Conservation (phyloP, 2,329 filamentous ascomycete genomes). For the Penicillium sp. region DNA sequence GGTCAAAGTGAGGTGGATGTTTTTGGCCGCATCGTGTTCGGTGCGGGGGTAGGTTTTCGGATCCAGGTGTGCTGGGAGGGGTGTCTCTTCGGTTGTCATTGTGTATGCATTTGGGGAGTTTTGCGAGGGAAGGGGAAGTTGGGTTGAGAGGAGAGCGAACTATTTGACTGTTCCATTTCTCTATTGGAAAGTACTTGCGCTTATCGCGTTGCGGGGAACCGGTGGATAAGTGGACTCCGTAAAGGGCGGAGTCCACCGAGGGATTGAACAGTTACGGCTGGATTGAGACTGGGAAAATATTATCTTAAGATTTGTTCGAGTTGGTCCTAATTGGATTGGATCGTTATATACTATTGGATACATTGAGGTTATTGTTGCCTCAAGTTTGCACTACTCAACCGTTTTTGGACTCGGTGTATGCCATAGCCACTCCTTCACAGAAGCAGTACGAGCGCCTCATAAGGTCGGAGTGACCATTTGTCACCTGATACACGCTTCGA, state of each 20-base stretch:
- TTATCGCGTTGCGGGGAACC: conserved; percentile 30
- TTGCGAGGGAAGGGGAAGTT: not conserved
- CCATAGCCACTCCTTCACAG: conserved; percentile 22
- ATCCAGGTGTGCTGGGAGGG: conserved; percentile 39
- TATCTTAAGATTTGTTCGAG: no score
- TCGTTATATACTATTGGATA: not conserved
- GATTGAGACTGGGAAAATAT: not conserved
- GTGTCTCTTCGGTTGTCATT: conserved; percentile 18
- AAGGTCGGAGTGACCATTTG: conserved; percentile 39
- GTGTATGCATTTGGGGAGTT: conserved; percentile 4
- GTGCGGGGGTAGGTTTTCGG: conserved; percentile 47
- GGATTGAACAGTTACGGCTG: not conserved
- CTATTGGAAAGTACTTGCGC: not conserved
- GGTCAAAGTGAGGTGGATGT: conserved; percentile 50
- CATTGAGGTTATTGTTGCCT: not conserved
- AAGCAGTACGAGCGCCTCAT: conserved; percentile 37
- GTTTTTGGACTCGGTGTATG: not conserved
- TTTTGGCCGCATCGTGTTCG: conserved; percentile 30
- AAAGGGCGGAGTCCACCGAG: conserved; percentile 16
- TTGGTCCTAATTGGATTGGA: not conserved
- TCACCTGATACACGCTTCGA: conserved; percentile 26
- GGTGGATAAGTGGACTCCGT: conserved; percentile 20
- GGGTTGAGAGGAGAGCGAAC: not conserved
- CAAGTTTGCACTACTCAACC: no score
- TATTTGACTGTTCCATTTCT: no score